Conservation (phyloP, 2,329 filamentous ascomycete genomes). For the Kalmusia sp. region DNA sequence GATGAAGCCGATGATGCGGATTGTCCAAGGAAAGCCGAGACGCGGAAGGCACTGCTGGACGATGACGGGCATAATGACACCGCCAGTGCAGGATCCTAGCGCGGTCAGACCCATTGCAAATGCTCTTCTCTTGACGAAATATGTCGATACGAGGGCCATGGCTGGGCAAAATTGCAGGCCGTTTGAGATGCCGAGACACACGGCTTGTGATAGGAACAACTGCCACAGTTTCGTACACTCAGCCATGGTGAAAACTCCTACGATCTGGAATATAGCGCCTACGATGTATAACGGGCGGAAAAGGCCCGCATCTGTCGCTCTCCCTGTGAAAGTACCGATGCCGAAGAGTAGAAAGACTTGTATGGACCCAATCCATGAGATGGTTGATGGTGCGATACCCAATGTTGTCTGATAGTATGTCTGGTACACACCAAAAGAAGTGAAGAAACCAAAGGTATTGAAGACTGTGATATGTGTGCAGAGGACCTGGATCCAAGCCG, state of each 20-base stretch:
- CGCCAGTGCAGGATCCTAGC: constrained; percentile 36
- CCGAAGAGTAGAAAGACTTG: constrained; percentile 42
- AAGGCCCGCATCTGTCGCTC: constrained; percentile 39
- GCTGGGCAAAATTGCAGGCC: constrained; percentile 62
- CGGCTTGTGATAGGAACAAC: constrained; percentile 56
- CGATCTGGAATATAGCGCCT: constrained; percentile 40
- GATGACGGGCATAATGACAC: constrained; percentile 41
- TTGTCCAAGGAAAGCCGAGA: constrained; percentile 66
- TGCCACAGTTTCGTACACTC: constrained; percentile 40
- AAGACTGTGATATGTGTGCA: constrained; percentile 61
- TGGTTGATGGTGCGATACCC: constrained; percentile 40
- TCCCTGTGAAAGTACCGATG: constrained; percentile 38
- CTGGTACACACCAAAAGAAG: constrained; percentile 65
- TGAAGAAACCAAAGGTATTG: constrained; percentile 63
- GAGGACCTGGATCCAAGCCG: constrained; percentile 63
- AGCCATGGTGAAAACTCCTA: constrained; percentile 41
- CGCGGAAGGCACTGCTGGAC: constrained; percentile 38
- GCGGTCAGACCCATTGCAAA: constrained; percentile 40
- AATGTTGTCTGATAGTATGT: constrained; percentile 57
- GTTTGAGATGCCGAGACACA: constrained; percentile 62
- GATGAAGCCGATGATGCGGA: constrained; percentile 67
- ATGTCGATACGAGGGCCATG: constrained; percentile 60
- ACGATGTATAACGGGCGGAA: constrained; percentile 35
- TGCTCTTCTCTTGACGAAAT: constrained; percentile 37
- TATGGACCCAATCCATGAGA: constrained; percentile 43